Evolutionary conservation across 2,329 filamentous ascomycete genomes (phyloP), one percentile per base, ranked within the genome.

Genomic region (Pezicula neosporulosa): DNA sequence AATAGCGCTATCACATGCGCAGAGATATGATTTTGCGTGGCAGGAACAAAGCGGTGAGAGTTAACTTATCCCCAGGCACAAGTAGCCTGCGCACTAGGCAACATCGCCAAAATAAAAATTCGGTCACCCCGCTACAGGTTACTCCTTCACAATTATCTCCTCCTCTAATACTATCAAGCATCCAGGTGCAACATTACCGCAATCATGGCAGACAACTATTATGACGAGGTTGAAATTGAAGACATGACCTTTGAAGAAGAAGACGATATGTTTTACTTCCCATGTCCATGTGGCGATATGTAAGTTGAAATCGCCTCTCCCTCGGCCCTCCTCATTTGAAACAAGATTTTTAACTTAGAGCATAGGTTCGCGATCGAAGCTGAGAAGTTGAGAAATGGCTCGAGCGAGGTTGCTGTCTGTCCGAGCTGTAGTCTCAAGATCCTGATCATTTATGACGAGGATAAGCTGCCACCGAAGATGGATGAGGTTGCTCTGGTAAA

Each of bases 371-470:
- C 97, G 74, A 97, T 94, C 66, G 82, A 81, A 18, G 83, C 97
- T 50, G 83, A 80, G 50, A 92, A 97, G 69, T 76, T 99, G 63
- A 81, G 86, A 52, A 92, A 97, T 66, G 89, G 27, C 21, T 15
- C 90, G 56, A 85, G 93, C 68, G 92, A 97, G 62, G 91, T 99
- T 66, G 94, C 89, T n/a, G 89, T 97, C 10, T 99, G 94, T 65
- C 94, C 94, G 19, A 97, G 92, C 68, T 99, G 94, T 72, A 97
- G 92, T 70, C 75, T 99, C 63, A 96, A 96, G 90, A 96, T 99
- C 51, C 76, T 87, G 52, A 92, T 99, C 13, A 95, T 99, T 44
- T 99, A 91, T 63, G 94, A 97, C 59, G 70, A 82, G 66, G 90
- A 94, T 70, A 62, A 85, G 59, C 21, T 16, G 44, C 10, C 37